Evolutionary conservation across 345 rosid genomes (phyloP), one percentile per base, ranked within the genome.

Genomic region (Fremontodendron californicum): DNA sequence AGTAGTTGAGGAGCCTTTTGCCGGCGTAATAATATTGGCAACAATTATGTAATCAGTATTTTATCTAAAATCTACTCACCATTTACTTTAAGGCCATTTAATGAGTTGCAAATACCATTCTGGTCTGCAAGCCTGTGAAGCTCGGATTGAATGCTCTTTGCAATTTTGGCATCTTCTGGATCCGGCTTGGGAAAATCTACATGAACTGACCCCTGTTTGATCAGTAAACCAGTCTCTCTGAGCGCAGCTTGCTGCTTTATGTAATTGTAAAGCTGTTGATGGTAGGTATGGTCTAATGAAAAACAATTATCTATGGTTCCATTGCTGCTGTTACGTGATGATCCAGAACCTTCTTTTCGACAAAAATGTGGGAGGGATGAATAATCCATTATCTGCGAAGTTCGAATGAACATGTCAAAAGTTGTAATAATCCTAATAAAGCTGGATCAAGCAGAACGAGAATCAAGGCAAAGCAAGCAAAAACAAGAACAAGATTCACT

Each of bases 291-390:
- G 70, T 92, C 97, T 67, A 89, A 78, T 45, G 97, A 90, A 91
- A 91, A 96, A 78, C 98, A 94, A 60, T 87, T 88, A 62, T 91
- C 93, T 0, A 33, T 75, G 13, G 84, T 81, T 76, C 86, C 86
- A 29, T 82, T 82, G 73, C 78, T 85, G 18, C 86, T 80, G 71
- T 76, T 80, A 52, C 85, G 82, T 29, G 97, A 90, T 69, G 99
- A 91, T 75, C 94, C 92, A 16, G 96, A 88, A 23, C 92, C 88
- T 85, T 92, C 92, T 75, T 85, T 86, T 81, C 80, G 86, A 81
- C 97, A 93, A 84, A 96, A 96, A 88, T 92, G 98, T 51, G 99
- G 99, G 65, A 96, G 94, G 49, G 99, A 90, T 63, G 88, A 86
- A 75, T 85, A 86, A 80, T 92, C 98, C 94, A 96, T 96, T 81